phyloP scores from a whole-genome alignment of 2,329 filamentous ascomycete genomes.

The Paecilomyces fulvus region DNA sequence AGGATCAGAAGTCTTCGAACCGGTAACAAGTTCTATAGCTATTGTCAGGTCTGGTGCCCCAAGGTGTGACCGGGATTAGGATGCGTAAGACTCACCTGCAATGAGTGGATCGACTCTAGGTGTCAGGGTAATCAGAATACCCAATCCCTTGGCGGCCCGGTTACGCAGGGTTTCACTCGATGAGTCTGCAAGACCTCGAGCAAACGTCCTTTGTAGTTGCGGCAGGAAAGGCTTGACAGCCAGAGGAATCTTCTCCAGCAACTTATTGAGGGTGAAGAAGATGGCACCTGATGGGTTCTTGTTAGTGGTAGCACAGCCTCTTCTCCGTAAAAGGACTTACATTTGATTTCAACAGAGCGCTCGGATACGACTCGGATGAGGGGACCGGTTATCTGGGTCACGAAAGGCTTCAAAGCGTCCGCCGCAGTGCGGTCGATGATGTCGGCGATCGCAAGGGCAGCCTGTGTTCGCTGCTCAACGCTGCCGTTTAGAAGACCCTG shows the following conservation, averaged over 20 bases:
- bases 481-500: constrained; percentile 97
- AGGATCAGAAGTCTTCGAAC: constrained; percentile 77
- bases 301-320: constrained; percentile 11
- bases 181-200: constrained; percentile 87
- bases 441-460: constrained; percentile 89
- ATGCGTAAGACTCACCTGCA: constrained; percentile 33
- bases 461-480: constrained; percentile 80
- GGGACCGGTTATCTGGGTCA: constrained; percentile 94
- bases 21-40: constrained; percentile 73
- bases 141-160: constrained; percentile 85
- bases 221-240: constrained; percentile 95
- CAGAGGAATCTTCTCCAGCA: constrained; percentile 91
- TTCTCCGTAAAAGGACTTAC: constrained; percentile 17
- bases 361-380: constrained; percentile 97
- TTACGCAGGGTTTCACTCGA: constrained; percentile 81
- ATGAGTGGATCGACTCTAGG: constrained; percentile 93
- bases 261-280: constrained; percentile 83
- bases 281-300: constrained; percentile 61
- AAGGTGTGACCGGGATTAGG: not conserved
- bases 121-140: constrained; percentile 90
- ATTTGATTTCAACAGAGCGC: constrained; percentile 87
- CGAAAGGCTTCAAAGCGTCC: constrained; percentile 82
- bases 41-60: constrained; percentile 1
- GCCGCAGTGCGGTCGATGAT: constrained; percentile 88
- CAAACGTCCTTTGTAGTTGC: constrained; percentile 92